Conservation (phyloP, 2,329 filamentous ascomycete genomes). For the Cladosporium sp. region DNA sequence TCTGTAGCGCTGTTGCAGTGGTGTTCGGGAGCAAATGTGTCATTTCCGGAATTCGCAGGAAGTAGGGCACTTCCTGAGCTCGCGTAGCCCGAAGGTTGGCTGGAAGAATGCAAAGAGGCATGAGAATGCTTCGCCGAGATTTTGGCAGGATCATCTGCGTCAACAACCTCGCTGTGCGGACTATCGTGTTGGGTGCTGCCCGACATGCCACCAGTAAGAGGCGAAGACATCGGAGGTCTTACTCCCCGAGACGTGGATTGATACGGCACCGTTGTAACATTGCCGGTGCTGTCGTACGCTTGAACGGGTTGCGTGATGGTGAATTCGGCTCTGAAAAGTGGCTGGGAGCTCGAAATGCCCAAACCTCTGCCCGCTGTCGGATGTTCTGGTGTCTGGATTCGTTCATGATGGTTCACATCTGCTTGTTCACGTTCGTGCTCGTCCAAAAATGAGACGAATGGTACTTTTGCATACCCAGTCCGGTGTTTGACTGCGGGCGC, state of each 20-base stretch:
- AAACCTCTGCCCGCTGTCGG: slow-evolving; percentile 27
- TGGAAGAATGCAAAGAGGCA: slow-evolving; percentile 21
- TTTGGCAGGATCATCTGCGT: slow-evolving; percentile 13
- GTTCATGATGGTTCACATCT: slow-evolving; percentile 30
- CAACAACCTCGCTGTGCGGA: slow-evolving; percentile 17
- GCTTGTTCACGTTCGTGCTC: slow-evolving; percentile 31
- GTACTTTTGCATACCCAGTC: slow-evolving; percentile 34
- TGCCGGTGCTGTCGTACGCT: neutral
- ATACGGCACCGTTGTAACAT: neutral
- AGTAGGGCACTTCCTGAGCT: slow-evolving; percentile 25
- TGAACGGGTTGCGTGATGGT: neutral
- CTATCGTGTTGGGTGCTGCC: slow-evolving; percentile 23
- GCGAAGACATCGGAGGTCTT: slow-evolving; percentile 20
- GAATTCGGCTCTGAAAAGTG: neutral
- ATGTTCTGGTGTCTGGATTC: slow-evolving; percentile 21
- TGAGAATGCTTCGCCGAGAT: slow-evolving; percentile 14
- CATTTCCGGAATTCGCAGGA: slow-evolving; percentile 19
- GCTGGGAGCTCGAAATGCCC: slow-evolving; percentile 26
- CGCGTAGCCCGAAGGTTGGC: slow-evolving; percentile 21
- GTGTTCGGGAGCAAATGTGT: slow-evolving; percentile 24
- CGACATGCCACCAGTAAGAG: slow-evolving; percentile 21
- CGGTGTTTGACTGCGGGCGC: slow-evolving; percentile 24
- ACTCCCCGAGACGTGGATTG: slow-evolving; percentile 16
- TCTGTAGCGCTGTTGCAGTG: slow-evolving; percentile 14
- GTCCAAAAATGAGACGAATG: slow-evolving; percentile 33